Evolutionary conservation across 1,139 yeast species (phyloP), one percentile per base, ranked within the genome.

Genomic region (Geotrichum klebahnii): DNA sequence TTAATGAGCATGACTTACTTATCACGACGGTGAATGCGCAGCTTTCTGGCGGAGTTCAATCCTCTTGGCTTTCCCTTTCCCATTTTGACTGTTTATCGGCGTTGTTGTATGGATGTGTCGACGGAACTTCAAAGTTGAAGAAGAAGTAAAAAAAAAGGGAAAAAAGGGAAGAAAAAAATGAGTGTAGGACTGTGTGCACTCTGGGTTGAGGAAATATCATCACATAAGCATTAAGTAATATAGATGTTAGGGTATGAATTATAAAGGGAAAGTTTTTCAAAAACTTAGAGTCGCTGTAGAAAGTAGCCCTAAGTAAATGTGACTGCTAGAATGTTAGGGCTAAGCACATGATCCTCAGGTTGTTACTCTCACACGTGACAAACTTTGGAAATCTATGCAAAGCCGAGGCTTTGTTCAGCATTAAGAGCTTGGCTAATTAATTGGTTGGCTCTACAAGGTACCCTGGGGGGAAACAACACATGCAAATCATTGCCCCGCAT

Each of bases 21-120:
- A 84, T 90, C 90, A 80, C 98, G 94, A 80, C 99, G 92, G 89
- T 87, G 94, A 77, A 84, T 90, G 85, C 98, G 90, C 79, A 94
- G 85, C 84, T 94, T 92, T 86, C 99, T 89, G 75, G 98, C 99
- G 75, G 98, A 85, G 89, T 92, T 92, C 78, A 94, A 82, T 77
- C 98, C 96, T 82, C 95, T 84, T 79, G 95, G 95, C 79, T 85
- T 85, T 76, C 92, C 92, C 77, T 82, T 84, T 77, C 90, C 90
- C 92, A 84, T 70, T 68, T 80, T 38, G 67, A 62, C 57, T 61
- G 42, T 26, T 38, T 38, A 24, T 38, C 32, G 42, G 42, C 6
- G 42, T 9, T 38, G 42, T 38, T 24, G 23, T 24, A 22, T 26
- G 42, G 32, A n/a, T 14, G 14, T n/a, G 42, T 24, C 42, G 60